phyloP scores from a whole-genome alignment of 768 basidiomycete species.

The Sporobolomyces pararoseus region DNA sequence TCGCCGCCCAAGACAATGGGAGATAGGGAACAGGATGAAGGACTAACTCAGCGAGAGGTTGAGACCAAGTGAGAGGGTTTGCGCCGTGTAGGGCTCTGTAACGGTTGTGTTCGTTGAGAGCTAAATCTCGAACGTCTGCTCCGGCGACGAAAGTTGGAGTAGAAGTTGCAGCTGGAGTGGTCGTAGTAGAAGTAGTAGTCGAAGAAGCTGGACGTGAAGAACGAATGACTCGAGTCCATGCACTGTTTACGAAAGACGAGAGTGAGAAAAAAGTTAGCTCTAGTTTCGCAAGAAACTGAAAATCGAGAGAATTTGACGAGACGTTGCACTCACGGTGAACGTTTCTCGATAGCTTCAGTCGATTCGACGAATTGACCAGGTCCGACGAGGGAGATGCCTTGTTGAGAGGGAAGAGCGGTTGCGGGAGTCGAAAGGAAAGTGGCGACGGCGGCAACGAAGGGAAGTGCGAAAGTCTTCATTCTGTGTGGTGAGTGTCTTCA shows the following conservation, averaged over 20 bases:
- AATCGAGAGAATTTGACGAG: not conserved
- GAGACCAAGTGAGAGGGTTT: slow-evolving; percentile 61
- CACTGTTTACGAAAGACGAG: not conserved
- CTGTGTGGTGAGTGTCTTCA: not conserved
- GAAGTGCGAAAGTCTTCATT: slow-evolving; percentile 2
- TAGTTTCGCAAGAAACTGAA: no score
- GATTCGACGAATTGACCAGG: not conserved
- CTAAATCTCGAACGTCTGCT: not conserved
- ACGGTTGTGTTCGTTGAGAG: slow-evolving; percentile 61
- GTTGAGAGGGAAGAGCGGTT: not conserved
- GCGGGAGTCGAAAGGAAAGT: not conserved
- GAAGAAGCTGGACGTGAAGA: not conserved
- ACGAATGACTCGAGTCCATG: slow-evolving; percentile 1
- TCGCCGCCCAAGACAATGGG: no score
- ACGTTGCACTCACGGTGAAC: not conserved
- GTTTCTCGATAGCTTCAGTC: not conserved
- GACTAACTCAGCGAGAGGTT: slow-evolving; percentile 53
- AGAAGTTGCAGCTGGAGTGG: not conserved
- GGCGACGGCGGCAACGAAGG: not conserved
- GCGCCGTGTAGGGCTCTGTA: slow-evolving; percentile 66
- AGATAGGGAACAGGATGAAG: not conserved
- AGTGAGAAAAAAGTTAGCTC: no score
- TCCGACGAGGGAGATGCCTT: not conserved
- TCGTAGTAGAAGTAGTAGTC: not conserved
- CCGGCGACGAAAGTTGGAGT: slow-evolving; percentile 13